Evolutionary conservation across 1,284 basidiomycete genomes (phyloP).

Genomic region (Coriolopsis trogii): DNA sequence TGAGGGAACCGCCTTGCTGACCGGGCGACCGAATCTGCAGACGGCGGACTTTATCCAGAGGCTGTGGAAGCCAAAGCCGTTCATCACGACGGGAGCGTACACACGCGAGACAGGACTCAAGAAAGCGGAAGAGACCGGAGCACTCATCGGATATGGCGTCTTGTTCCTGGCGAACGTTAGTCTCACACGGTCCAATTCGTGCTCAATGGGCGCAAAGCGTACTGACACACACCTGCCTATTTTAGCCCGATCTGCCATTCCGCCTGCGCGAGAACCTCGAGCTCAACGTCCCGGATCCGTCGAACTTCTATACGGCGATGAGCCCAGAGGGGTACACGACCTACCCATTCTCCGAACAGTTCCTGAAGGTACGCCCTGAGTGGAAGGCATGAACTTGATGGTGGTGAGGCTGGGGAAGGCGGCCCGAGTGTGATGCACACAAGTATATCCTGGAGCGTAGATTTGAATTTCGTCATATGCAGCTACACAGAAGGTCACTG

Average conservation of each 20-base stretch:
- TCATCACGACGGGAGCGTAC: conserved; percentile 39
- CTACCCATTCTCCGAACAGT: conserved; percentile 18
- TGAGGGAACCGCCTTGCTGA: neutral
- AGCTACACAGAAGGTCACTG: no score
- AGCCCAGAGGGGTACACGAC: conserved; percentile 26
- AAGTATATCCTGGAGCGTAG: no score
- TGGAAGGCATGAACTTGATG: no score
- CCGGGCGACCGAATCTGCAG: neutral
- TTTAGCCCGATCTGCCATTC: conserved; percentile 22
- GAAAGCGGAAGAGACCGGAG: conserved; percentile 34
- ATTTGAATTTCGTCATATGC: no score
- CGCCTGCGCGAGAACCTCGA: conserved; percentile 9
- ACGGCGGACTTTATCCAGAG: conserved; percentile 28
- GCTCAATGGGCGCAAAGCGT: conserved; percentile 31
- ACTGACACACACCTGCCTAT: conserved; percentile 49
- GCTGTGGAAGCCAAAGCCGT: conserved; percentile 29
- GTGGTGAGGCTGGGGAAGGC: no score
- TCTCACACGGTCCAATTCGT: neutral
- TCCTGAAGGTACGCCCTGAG: no score
- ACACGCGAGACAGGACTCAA: conserved; percentile 21
- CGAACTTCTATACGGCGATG: conserved; percentile 15
- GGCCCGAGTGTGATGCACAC: no score
- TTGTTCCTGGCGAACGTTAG: conserved; percentile 46
- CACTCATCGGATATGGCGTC: conserved; percentile 48
- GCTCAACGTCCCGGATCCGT: conserved; percentile 1